Conservation (phyloP, 352 stramenopile genomes). For the Phytophthora pini region DNA sequence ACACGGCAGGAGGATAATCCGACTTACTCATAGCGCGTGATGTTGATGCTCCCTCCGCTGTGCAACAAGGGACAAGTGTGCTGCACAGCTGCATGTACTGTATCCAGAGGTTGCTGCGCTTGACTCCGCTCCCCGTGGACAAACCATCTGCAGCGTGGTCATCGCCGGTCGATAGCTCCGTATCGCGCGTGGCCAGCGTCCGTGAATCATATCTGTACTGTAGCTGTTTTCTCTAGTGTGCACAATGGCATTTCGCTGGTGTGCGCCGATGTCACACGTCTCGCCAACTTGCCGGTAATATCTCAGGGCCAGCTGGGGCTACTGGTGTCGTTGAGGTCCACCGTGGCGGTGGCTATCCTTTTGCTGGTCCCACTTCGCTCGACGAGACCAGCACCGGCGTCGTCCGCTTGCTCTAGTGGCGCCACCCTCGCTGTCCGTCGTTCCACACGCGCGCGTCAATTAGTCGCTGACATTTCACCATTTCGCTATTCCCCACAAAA, state of each 20-base stretch:
- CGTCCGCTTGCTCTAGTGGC: slow-evolving; percentile 1
- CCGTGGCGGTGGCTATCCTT: slow-evolving; percentile 19
- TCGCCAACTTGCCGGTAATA: slow-evolving; percentile 6
- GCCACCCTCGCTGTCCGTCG: slow-evolving; percentile 21
- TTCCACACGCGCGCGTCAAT: slow-evolving; percentile 11
- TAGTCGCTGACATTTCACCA: slow-evolving; percentile 17
- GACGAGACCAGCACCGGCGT: slow-evolving; percentile 23
- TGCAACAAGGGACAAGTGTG: slow-evolving; percentile 8
- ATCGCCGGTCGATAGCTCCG: slow-evolving; percentile 1
- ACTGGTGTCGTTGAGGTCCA: slow-evolving; percentile 17
- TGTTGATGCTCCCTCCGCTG: slow-evolving; percentile 11
- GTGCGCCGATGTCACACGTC: slow-evolving; percentile 36
- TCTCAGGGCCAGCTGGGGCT: slow-evolving; percentile 27
- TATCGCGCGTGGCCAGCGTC: slow-evolving; percentile 3
- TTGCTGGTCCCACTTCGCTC: slow-evolving; percentile 25
- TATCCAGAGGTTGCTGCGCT: background rate
- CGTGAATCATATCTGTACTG: background rate
- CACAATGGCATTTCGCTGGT: slow-evolving; percentile 12
- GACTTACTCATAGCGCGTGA: background rate
- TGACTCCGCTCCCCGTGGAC: slow-evolving; percentile 14
- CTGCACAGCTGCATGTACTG: background rate
- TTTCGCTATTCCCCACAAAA: slow-evolving; percentile 1
- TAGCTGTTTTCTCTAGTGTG: slow-evolving; percentile 13
- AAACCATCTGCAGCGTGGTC: slow-evolving; percentile 11
- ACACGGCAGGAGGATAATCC: slow-evolving; percentile 32